Percentiles rank a stretch among this genome's conserved stretches.
Conservation (phyloP, 805 yeast species). For the Yamadazyma paraphyllophila region DNA sequence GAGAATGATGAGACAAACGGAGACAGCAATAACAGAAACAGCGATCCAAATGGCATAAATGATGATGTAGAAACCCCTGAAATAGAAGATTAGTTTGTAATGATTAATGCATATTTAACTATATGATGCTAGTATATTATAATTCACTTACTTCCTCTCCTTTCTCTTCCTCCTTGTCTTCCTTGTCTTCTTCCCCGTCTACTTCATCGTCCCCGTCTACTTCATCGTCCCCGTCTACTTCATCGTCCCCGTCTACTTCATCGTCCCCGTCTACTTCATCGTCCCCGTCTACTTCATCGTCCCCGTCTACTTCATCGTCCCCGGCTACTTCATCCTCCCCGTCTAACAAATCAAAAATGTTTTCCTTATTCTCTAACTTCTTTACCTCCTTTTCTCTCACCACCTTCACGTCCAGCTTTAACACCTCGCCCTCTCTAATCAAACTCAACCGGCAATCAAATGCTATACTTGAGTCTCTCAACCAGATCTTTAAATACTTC, state of each 20-base stretch:
- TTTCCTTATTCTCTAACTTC: slow-evolving; percentile 11
- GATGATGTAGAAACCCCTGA: not conserved
- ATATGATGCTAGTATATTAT: not conserved
- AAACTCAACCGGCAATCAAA: slow-evolving; percentile 47
- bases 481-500: slow-evolving; percentile 28
- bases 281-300: not conserved
- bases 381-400: not conserved
- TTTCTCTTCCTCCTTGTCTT: not conserved
- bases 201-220: not conserved
- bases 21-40: not conserved
- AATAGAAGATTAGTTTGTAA: not conserved
- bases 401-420: slow-evolving; percentile 12
- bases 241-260: not conserved
- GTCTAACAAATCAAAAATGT: slow-evolving; percentile 8
- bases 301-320: not conserved
- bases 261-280: slow-evolving; percentile 1
- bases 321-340: not conserved
- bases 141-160: too few relatives aligned
- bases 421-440: slow-evolving; percentile 26
- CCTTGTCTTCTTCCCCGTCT: not conserved
- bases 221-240: not conserved
- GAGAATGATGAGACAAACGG: slow-evolving; percentile 2
- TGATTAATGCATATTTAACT: slow-evolving; percentile 6
- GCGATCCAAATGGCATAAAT: not conserved
- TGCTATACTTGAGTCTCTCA: slow-evolving; percentile 45